These are phyloP conservation scores for Ceratocystis cacaofunesta DNA, from an alignment of 2,329 filamentous ascomycete genomes.

Conservation along the genomic window DNA sequence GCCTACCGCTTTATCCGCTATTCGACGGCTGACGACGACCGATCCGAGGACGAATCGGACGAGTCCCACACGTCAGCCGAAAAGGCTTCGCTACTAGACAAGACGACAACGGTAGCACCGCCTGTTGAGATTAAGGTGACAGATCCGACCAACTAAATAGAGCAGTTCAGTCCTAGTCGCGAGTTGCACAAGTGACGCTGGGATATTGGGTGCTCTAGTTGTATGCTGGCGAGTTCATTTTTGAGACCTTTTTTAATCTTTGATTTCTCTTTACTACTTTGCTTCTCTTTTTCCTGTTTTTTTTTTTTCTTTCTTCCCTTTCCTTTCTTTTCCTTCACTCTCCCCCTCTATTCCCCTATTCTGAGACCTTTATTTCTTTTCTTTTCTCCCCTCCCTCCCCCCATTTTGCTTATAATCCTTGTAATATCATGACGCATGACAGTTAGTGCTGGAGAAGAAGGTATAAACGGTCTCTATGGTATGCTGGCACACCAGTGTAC, in stretches of 20 bases:
- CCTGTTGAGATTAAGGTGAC: conserved; percentile 17
- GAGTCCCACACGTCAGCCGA: conserved; percentile 27
- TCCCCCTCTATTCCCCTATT: neutral
- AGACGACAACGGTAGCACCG: conserved; percentile 8
- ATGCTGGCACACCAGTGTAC: neutral
- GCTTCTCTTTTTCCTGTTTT: neutral
- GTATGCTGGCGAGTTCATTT: neutral
- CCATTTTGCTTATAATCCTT: conserved; percentile 7
- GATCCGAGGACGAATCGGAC: conserved; percentile 54
- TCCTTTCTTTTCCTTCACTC: neutral
- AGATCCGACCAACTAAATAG: conserved; percentile 2
- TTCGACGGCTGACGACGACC: conserved; percentile 50
- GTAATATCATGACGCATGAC: conserved; percentile 10
- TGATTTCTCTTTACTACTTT: neutral
- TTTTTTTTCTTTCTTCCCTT: neutral
- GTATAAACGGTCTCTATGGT: neutral
- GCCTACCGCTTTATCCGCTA: conserved; percentile 53
- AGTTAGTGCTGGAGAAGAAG: neutral
- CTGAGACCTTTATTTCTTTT: neutral
- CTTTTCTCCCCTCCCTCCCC: neutral
- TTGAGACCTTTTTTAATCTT: neutral
- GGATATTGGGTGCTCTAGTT: neutral
- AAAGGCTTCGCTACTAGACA: conserved; percentile 18
- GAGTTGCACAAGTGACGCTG: neutral
- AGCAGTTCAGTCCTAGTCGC: neutral